Base-by-base conservation (phyloP, 2,329 filamentous ascomycete species). In the Trichoderma hamatum region DNA sequence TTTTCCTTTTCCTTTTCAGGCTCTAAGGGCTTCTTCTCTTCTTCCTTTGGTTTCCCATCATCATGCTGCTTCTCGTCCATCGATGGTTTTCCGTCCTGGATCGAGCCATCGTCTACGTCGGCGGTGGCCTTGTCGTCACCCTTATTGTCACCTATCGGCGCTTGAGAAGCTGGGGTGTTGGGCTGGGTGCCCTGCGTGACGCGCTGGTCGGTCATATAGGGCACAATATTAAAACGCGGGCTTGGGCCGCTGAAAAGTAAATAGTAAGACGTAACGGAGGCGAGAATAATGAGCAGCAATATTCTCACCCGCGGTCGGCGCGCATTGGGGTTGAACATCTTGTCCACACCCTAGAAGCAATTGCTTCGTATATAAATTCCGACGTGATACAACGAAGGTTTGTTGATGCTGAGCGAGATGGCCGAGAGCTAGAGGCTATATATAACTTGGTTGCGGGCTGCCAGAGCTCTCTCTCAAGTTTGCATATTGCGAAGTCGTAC, bases 221-320 rank as follows among this genome's bases (percentile, higher is more conserved):
- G 79, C 11, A 81, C 80, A 26, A 80, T 77, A 60, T 75, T 79
- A 49, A 80, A 74, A 26, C 72, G 75, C 11, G 76, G 73, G 16
- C 74, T 70, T 16, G 80, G 77, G 24, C 76, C 77, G 70, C 78
- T 80, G 68, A 83, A 79, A 24, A 84, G 71, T 54, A 84, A 71
- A 73, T 80, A 82, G 72, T 84, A 85, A 39, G 82, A 77, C n/a
- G 80, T 77, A 24, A 81, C 72, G 43, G 79, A 74, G 34, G 80
- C 80, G 26, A 84, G 69, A 36, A 76, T 76, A 28, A 84, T 74
- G 43, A 84, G 72, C 11, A 84, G 71, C 34, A 85, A 71, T 49
- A 80, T 77, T 74, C 79, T 82, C 66, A 82, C 81, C 69, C 82
- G 78, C 56, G 82, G 76, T 67, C 81, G 78, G 68, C 76, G 71